Percentiles rank a stretch among this genome's conserved stretches.
These are phyloP conservation scores for Suillus occidentalis DNA, from an alignment of 768 basidiomycete genomes.

Conservation along the genomic window DNA sequence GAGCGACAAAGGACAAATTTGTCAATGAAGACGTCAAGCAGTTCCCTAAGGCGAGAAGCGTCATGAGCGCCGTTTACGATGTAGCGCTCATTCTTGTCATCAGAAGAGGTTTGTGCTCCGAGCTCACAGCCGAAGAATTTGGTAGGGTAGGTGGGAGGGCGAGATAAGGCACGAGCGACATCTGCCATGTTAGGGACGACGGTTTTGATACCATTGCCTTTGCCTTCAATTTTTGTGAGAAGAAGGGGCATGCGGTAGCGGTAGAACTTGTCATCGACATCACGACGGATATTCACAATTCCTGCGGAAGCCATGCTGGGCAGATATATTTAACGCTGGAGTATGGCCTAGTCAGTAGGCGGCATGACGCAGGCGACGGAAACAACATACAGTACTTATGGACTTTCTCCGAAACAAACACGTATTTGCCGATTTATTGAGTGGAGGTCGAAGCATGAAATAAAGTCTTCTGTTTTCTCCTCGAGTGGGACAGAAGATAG, in stretches of 20 bases:
- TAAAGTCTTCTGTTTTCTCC: slow-evolving; percentile 34
- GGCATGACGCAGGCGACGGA: not conserved
- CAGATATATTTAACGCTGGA: too few species aligned
- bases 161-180: slow-evolving; percentile 90
- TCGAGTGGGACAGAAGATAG: slow-evolving; percentile 33
- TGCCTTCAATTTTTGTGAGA: slow-evolving; percentile 94
- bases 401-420: slow-evolving; percentile 47
- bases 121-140: slow-evolving; percentile 99
- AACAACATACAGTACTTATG: slow-evolving; percentile 50
- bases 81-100: slow-evolving; percentile 96
- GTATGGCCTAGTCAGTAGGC: not conserved
- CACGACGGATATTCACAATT: too few species aligned
- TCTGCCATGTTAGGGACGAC: slow-evolving; percentile 99
- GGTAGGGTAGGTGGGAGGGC: slow-evolving; percentile 94
- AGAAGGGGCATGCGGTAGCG: too few species aligned
- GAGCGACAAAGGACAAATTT: slow-evolving; percentile 96
- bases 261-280: too few species aligned
- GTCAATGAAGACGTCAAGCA: slow-evolving; percentile 96
- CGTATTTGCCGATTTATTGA: slow-evolving; percentile 68
- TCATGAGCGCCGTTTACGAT: slow-evolving; percentile 99
- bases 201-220: slow-evolving; percentile 99
- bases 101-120: slow-evolving; percentile 94
- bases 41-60: slow-evolving; percentile 85
- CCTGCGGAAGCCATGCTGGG: too few species aligned
- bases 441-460: slow-evolving; percentile 93